Conservation (phyloP, 768 basidiomycete genomes). For the Mycena latifolia region DNA sequence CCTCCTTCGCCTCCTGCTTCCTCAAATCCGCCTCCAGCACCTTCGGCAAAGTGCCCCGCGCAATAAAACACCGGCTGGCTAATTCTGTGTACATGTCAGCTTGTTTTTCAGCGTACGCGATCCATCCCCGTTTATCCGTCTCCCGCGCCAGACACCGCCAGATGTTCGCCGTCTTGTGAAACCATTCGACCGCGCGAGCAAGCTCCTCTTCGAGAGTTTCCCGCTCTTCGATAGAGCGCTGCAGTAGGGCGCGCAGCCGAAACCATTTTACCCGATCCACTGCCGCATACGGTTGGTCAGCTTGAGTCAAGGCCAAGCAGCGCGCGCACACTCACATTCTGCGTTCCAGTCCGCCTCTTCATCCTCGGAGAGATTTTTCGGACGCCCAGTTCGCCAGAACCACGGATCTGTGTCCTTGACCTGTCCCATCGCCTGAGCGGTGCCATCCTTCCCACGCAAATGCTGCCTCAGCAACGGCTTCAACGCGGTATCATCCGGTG, state of each 20-base stretch:
- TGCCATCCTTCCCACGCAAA: constrained; percentile 36
- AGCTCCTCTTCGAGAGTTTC: constrained; percentile 7
- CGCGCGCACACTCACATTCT: no score
- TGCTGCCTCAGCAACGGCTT: constrained; percentile 35
- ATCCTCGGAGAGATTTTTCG: constrained; percentile 27
- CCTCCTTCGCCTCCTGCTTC: constrained; percentile 4
- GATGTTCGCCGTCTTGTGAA: neutral
- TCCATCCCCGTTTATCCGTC: neutral
- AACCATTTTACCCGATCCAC: constrained; percentile 45
- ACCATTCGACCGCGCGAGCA: neutral
- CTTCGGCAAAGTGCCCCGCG: neutral
- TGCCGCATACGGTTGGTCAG: constrained; percentile 38
- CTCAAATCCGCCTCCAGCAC: neutral
- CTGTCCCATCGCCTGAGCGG: constrained; percentile 31
- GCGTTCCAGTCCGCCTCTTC: no score
- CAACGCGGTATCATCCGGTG: constrained; percentile 23
- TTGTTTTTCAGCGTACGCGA: constrained; percentile 7
- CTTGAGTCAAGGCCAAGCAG: constrained; percentile 34
- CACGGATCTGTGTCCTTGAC: constrained; percentile 37
- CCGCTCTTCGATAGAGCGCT: constrained; percentile 41
- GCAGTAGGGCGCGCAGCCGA: constrained; percentile 38
- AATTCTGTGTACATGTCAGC: neutral
- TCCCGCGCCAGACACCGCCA: neutral
- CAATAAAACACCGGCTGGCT: neutral
- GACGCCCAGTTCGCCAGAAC: constrained; percentile 39